phyloP scores from a whole-genome alignment of 78 protist species.

The Dictyostelium capitatum region DNA sequence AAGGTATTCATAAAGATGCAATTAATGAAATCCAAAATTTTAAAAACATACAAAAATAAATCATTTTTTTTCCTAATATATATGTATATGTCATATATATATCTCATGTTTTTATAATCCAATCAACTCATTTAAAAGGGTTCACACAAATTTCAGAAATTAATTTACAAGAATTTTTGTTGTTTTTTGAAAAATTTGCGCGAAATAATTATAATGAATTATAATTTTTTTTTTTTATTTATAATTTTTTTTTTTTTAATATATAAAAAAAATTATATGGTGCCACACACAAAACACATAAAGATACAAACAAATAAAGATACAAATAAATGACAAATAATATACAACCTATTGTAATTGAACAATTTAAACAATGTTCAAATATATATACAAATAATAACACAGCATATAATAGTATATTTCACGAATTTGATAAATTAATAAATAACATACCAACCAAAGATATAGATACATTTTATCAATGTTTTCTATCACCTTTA shows the following conservation, averaged over 20 bases:
- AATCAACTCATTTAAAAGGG: too few relatives aligned
- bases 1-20: conserved; percentile 32
- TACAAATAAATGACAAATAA: conserved; percentile 10
- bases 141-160: too few relatives aligned
- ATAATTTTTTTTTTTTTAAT: too few relatives aligned
- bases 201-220: too few relatives aligned
- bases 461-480: neutral
- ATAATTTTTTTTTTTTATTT: too few relatives aligned
- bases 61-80: neutral
- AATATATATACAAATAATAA: neutral
- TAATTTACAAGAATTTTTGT: too few relatives aligned
- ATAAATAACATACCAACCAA: neutral
- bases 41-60: neutral
- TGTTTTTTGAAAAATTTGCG: too few relatives aligned
- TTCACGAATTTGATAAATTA: conserved; percentile 24
- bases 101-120: too few relatives aligned
- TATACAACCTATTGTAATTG: neutral
- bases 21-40: conserved; percentile 21
- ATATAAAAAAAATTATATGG: too few relatives aligned
- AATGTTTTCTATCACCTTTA: conserved; percentile 34
- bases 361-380: conserved; percentile 10
- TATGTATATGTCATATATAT: too few relatives aligned
- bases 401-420: neutral
- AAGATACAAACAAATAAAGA: too few relatives aligned
- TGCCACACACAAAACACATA: too few relatives aligned